Evolutionary conservation across 2,329 filamentous ascomycete genomes (phyloP), one percentile per base, ranked within the genome.

Genomic region (Sporothrix brunneoviolacea): DNA sequence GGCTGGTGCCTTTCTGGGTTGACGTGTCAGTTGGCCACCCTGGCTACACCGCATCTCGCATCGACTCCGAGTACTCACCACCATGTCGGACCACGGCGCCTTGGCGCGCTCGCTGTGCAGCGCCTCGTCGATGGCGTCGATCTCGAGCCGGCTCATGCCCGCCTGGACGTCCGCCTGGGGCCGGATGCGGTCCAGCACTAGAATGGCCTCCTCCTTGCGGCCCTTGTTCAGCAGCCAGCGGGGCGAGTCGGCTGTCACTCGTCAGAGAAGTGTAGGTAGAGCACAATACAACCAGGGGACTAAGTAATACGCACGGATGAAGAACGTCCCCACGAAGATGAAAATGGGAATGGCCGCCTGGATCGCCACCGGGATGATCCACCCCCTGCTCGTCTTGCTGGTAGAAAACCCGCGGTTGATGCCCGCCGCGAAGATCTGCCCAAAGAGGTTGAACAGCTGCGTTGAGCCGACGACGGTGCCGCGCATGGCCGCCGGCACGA

Each of bases 181-280:
- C 3, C 48, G 48, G 12, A 50, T 22, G 19, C 16, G 28, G 48
- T 50, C 48, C 3, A 50, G 48, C 3, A 50, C 48, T 2, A 32
- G 22, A 9, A 50, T 24, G 8, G 74, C 74, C 51, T 77, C 70
- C 2, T 72, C 68, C 1, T 62, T 57, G 15, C 65, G 64, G 0
- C 71, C 73, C 52, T 74, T 70, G 0, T 67, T 68, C 30, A 76
- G 64, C 8, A 76, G 60, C 74, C 74, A 77, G 5, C 73, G 64
- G 0, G 74, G 73, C 0, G 73, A 76, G 33, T 65, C 62, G 9
- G 71, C n/a, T n/a, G n/a, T n/a, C n/a, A n/a, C n/a, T n/a, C n/a
- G n/a, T n/a, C n/a, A n/a, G n/a, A n/a, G n/a, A n/a, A n/a, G n/a
- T n/a, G n/a, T n/a, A n/a, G n/a, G n/a, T n/a, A n/a, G n/a, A n/a